Evolutionary conservation across 73 alveolate genomes (phyloP).

Genomic region (Paramecium octaurelia): DNA sequence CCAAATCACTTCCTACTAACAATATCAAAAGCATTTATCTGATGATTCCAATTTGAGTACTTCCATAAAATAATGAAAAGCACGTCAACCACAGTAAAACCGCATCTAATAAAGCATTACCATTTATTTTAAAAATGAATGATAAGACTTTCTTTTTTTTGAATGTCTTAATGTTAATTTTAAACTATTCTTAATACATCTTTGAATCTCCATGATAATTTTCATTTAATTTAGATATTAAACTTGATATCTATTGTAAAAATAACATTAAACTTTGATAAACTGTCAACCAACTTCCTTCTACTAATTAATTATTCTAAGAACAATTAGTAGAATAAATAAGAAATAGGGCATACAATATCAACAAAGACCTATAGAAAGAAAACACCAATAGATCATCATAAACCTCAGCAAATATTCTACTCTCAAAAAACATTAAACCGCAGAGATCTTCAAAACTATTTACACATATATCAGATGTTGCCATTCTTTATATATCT

Average conservation of each 20-base stretch:
- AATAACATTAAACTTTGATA: neutral
- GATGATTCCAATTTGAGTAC: neutral
- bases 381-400: slow-evolving; percentile 36
- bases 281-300: neutral
- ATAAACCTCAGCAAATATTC: slow-evolving; percentile 38
- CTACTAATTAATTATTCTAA: neutral
- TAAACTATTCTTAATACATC: neutral
- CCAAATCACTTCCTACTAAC: neutral
- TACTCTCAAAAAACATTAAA: neutral
- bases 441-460: slow-evolving; percentile 5
- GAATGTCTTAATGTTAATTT: neutral
- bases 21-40: neutral
- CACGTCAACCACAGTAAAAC: neutral
- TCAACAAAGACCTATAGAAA: neutral
- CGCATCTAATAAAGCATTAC: slow-evolving; percentile 38
- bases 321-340: neutral
- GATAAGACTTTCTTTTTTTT: neutral
- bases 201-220: neutral
- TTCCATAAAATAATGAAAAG: neutral
- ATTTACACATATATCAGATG: neutral
- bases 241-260: neutral
- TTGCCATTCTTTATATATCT: neutral
- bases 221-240: neutral
- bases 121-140: slow-evolving; percentile 7
- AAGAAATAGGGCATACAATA: neutral